A percentile compares a stretch with the other conserved stretches of the same genome.
These are phyloP conservation scores for Thermomucor indicae-seudaticae DNA, from an alignment of 371 early-diverging fungal species.

Conservation along the genomic window DNA sequence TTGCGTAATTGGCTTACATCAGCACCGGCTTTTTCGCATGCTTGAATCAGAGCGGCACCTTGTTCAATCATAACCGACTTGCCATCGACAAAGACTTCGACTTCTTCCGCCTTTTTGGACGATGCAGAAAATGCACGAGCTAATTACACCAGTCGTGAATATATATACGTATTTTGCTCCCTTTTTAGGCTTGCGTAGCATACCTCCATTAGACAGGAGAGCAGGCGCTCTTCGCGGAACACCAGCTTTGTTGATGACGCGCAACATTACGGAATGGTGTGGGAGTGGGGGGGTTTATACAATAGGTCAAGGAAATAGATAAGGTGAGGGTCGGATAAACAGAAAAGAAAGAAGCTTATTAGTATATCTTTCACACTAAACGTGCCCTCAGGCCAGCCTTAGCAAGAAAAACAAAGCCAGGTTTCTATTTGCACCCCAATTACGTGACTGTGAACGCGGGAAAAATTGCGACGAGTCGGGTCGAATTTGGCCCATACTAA, in stretches of 20 bases:
- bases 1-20: slow-evolving; percentile 39
- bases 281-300: slow-evolving; percentile 8
- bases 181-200: neutral
- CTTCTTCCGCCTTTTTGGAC: slow-evolving; percentile 50
- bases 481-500: too few species aligned
- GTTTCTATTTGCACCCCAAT: too few species aligned
- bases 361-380: too few species aligned
- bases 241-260: slow-evolving; percentile 45
- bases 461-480: too few species aligned
- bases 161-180: neutral
- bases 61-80: slow-evolving; percentile 86
- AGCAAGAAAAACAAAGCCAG: too few species aligned
- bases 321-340: too few species aligned
- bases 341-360: too few species aligned
- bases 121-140: slow-evolving; percentile 56
- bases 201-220: slow-evolving; percentile 39
- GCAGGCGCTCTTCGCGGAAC: slow-evolving; percentile 45
- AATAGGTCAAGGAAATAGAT: slow-evolving; percentile 2
- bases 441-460: too few species aligned
- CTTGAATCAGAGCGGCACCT: slow-evolving; percentile 95
- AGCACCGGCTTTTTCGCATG: slow-evolving; percentile 88
- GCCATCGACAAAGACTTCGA: slow-evolving; percentile 91
- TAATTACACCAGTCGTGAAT: slow-evolving; percentile 11
- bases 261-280: slow-evolving; percentile 39
- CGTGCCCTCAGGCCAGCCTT: too few species aligned